Conservation (phyloP, 2,329 filamentous ascomycete species). For the Fusarium subglutinans region DNA sequence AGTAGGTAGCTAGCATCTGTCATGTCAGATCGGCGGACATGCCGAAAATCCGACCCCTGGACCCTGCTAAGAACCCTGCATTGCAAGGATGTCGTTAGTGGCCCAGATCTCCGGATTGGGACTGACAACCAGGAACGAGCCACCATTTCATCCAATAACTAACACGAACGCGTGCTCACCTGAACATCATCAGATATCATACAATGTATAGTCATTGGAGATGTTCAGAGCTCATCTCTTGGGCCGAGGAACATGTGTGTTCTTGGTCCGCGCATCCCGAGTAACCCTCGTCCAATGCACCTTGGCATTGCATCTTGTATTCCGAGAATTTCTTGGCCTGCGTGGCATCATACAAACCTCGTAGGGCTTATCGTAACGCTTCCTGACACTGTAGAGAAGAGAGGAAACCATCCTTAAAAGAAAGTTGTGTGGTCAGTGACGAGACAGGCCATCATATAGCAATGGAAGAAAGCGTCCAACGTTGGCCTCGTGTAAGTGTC, state of each 20-base stretch:
- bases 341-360: background rate
- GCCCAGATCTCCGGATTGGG: conserved; percentile 34
- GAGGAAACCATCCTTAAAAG: background rate
- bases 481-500: background rate
- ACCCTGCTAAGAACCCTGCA: conserved; percentile 34
- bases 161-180: background rate
- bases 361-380: background rate
- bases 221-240: background rate
- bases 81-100: conserved; percentile 26
- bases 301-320: background rate
- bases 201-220: background rate
- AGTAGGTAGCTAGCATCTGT: background rate
- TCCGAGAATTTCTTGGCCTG: background rate
- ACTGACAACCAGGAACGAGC: conserved; percentile 27
- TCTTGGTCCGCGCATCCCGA: background rate
- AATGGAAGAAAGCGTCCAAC: background rate
- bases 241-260: background rate
- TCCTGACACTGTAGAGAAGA: background rate
- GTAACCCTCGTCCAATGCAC: background rate
- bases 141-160: conserved; percentile 15
- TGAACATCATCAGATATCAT: background rate
- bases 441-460: background rate
- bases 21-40: conserved; percentile 29
- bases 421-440: background rate
- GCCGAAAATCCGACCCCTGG: conserved; percentile 37